These are phyloP conservation scores for Rhododendron simsii DNA, from an alignment of 148 eudicot species.

Conservation along the genomic window DNA sequence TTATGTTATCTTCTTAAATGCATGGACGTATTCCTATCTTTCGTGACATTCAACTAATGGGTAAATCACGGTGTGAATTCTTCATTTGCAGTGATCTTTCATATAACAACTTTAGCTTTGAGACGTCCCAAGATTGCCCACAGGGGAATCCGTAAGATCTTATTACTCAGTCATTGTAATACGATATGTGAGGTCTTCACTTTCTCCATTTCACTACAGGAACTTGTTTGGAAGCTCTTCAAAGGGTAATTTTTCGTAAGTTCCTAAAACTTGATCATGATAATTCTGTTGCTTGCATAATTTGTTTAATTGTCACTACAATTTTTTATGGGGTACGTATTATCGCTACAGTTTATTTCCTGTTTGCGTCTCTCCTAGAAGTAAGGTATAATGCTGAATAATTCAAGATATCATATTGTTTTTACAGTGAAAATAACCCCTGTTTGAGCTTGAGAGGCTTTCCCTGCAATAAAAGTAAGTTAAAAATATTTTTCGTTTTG, in stretches of 20 bases:
- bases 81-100: conserved; percentile 23
- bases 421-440: conserved; percentile 11
- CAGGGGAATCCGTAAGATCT: conserved; percentile 7
- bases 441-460: conserved; percentile 1
- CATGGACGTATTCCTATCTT: background rate
- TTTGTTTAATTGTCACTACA: background rate
- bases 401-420: background rate
- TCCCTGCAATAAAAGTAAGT: conserved; percentile 9
- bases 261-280: background rate
- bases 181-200: background rate
- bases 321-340: background rate
- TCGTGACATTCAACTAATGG: background rate
- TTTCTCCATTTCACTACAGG: background rate
- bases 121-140: background rate
- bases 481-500: background rate
- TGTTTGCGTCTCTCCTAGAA: background rate
- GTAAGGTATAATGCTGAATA: background rate
- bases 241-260: conserved; percentile 9
- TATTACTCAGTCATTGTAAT: background rate
- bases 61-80: background rate
- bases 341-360: background rate
- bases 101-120: conserved; percentile 19
- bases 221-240: conserved; percentile 23
- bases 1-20: background rate
- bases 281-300: background rate